Evolutionary conservation across 129 eudicot species (phyloP), one percentile per base, ranked within the genome.

Genomic region (Heracleum sosnowskyi): DNA sequence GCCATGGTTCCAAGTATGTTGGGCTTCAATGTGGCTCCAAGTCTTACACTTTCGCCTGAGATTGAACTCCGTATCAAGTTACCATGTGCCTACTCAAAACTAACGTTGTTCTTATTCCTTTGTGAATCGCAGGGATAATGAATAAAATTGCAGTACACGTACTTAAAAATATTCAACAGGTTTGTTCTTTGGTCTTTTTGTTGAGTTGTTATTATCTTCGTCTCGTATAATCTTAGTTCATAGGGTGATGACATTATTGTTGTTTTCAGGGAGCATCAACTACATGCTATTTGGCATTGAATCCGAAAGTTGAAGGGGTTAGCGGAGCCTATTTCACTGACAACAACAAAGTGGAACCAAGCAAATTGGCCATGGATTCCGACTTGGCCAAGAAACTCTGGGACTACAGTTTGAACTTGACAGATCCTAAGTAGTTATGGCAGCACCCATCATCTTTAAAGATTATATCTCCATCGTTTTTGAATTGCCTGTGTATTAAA

Each of bases 261-360:
- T 69, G 29, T 69, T 66, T 77, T 74, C 70, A 94, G 97, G 97
- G 97, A 77, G 97, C 98, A 16, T 93, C 98, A 75, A 91, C 97
- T 0, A 86, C 90, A 33, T 89, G 98, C 73, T 94, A 89, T 42
- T 91, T 91, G 74, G 98, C 97, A 44, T 81, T 94, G 86, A 87
- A 91, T 85, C 96, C 96, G 31, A 90, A 91, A 80, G 89, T 88
- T 51, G 80, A 51, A 51, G 60, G 60, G n/a, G 26, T 51, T 6
- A 51, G 60, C 26, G 60, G 60, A 91, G 78, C 97, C 89, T 75
- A 85, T 87, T 31, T 85, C 85, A 4, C 97, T 93, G 96, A 93
- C 81, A 80, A 86, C 84, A 91, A 93, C 74, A 77, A 82, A 77
- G 87, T 82, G 13, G 76, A 84, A 7, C 85, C 88, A 20, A 85